Base-by-base conservation (phyloP, 768 basidiomycete species). In the Obba rivulosa region DNA sequence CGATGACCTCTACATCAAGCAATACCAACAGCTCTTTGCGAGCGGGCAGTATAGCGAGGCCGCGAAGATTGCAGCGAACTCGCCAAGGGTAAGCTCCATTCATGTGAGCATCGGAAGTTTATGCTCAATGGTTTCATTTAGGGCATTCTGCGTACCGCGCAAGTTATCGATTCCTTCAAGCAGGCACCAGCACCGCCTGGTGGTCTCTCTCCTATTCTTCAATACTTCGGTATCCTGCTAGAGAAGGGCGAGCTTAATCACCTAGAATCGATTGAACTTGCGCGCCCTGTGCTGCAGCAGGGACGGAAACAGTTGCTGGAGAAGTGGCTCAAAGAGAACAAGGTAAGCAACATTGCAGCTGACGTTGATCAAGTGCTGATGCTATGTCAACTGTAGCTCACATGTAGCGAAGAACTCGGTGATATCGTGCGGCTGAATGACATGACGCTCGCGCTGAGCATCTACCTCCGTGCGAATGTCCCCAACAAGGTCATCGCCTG, bases 261-360 rank as follows among this genome's bases (percentile, higher is more conserved):
- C 64, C 79, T 87, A 8, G 96, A 99, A 66, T 94, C 92, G 13
- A 68, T 99, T 25, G 96, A 99, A 66, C 80, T 99, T 40, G 96
- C 96, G 1, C 82, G 93, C 41, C 96, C 96, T 16, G 96, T 99
- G 8, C 72, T 99, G 39, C 86, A 90, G 56, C 96, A 99, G 70
- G 92, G 92, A 31, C 83, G 92, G 66, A 98, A 99, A 69, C 92
- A 97, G 61, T 73, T 98, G 39, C 74, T 99, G 14, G 96, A 99
- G 74, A 98, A 98, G 62, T 99, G 96, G 96, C 71, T 99, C 52
- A 99, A 99, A 70, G 96, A 99, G 76, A 97, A 96, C 73, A 99
- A 98, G 83, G 93, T 85, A 40, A 39, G 66, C 55, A 13, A 21
- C 38, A 21, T 56, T 17, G 14, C 25, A 18, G 17, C 22, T 22